A percentile compares a stretch with the other conserved stretches of the same genome.
Conservation (phyloP, 2,329 filamentous ascomycete species). For the Claviceps monticola region DNA sequence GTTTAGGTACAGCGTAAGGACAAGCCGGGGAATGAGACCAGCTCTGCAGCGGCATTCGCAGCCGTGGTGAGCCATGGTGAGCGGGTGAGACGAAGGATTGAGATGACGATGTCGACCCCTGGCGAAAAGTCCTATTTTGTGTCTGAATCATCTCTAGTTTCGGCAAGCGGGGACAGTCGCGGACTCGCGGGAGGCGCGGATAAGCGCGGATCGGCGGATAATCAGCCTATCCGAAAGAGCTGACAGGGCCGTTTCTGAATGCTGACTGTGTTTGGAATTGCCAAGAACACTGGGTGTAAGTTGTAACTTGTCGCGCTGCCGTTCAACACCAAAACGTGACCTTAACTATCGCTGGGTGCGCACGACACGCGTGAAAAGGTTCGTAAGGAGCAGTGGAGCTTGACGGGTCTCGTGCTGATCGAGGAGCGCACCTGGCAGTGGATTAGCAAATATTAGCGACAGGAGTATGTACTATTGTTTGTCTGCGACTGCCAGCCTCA, state of each 20-base stretch:
- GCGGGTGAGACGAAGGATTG: background rate
- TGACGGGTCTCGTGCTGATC: background rate
- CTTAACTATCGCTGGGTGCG: background rate
- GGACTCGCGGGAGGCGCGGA: background rate
- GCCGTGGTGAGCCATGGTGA: background rate
- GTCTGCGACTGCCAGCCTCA: too few relatives aligned
- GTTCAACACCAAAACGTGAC: too few relatives aligned
- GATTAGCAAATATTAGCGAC: background rate
- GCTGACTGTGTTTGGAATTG: background rate
- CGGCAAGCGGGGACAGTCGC: too few relatives aligned
- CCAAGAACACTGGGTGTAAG: background rate
- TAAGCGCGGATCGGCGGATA: background rate
- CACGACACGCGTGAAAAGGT: background rate
- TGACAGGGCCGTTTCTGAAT: background rate
- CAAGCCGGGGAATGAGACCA: background rate
- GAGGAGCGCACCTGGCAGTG: constrained; percentile 1
- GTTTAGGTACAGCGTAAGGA: background rate
- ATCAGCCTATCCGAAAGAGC: background rate
- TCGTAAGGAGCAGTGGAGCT: background rate
- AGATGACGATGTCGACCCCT: background rate
- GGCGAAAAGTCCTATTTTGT: background rate
- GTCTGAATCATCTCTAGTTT: background rate
- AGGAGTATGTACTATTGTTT: too few relatives aligned
- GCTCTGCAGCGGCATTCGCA: too few relatives aligned
- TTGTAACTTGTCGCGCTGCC: too few relatives aligned